Conservation (phyloP, 441 rosid genomes). For the Jatropha podagrica region DNA sequence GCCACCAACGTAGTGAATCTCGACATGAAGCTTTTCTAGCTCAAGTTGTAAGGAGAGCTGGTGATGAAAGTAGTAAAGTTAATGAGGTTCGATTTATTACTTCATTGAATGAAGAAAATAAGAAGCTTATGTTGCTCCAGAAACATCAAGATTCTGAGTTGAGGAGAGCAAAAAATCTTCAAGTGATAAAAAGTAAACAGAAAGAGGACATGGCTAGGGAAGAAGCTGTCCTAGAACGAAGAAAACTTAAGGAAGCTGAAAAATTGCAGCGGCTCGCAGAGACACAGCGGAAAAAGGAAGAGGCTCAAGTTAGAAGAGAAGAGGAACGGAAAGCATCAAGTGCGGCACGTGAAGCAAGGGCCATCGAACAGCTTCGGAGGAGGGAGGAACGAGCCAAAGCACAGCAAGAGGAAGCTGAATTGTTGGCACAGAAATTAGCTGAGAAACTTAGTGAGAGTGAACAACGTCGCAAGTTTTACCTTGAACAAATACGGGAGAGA, state of each 20-base stretch:
- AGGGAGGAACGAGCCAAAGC: slow-evolving; percentile 81
- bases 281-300: slow-evolving; percentile 79
- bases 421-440: slow-evolving; percentile 74
- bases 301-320: slow-evolving; percentile 84
- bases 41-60: slow-evolving; percentile 84
- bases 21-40: slow-evolving; percentile 87
- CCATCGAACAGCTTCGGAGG: slow-evolving; percentile 72
- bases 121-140: slow-evolving; percentile 77
- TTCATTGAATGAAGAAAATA: slow-evolving; percentile 81
- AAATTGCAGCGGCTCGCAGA: slow-evolving; percentile 82
- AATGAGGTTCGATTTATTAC: slow-evolving; percentile 87
- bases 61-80: slow-evolving; percentile 86
- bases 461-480: slow-evolving; percentile 74
- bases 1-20: slow-evolving; percentile 73
- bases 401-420: slow-evolving; percentile 89
- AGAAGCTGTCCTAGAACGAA: slow-evolving; percentile 79
- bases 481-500: slow-evolving; percentile 81
- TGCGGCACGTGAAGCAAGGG: slow-evolving; percentile 81
- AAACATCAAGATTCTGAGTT: slow-evolving; percentile 75
- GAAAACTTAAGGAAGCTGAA: slow-evolving; percentile 81
- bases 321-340: slow-evolving; percentile 86
- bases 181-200: slow-evolving; percentile 66
- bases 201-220: slow-evolving; percentile 83
- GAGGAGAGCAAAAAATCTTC: slow-evolving; percentile 81
- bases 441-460: slow-evolving; percentile 80